phyloP scores from a whole-genome alignment of 441 rosid species.

The Raphanus hybrid region DNA sequence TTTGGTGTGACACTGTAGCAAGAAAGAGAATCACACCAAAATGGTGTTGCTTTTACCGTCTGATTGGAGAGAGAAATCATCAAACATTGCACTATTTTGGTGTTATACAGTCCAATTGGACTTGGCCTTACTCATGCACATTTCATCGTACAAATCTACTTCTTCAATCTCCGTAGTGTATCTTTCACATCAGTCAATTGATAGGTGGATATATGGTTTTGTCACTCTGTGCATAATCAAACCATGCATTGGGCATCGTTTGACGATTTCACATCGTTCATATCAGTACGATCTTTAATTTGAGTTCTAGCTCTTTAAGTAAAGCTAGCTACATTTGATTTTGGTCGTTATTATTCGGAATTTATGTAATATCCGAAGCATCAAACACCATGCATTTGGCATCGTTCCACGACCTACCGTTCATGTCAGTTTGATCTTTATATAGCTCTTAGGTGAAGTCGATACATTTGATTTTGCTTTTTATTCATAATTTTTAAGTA shows the following conservation, averaged over 20 bases:
- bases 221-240: slow-evolving; percentile 7
- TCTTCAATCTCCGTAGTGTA: slow-evolving; percentile 9
- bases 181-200: background rate
- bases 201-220: background rate
- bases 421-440: slow-evolving; percentile 1
- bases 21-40: too few species aligned
- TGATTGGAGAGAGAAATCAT: too few species aligned
- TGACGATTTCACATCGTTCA: slow-evolving; percentile 1
- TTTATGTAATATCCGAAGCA: background rate
- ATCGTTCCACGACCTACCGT: background rate
- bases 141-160: background rate
- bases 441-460: background rate
- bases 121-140: background rate
- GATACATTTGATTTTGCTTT: background rate
- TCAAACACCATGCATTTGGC: slow-evolving; percentile 1
- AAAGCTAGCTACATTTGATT: background rate
- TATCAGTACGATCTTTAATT: background rate
- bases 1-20: too few species aligned
- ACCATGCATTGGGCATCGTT: slow-evolving; percentile 3
- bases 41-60: too few species aligned
- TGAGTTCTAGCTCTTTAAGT: slow-evolving; percentile 4
- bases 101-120: too few species aligned
- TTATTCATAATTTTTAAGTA: background rate
- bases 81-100: too few species aligned
- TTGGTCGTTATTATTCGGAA: background rate